phyloP scores from a whole-genome alignment of 768 basidiomycete genomes.

The Lactarius hatsudake region DNA sequence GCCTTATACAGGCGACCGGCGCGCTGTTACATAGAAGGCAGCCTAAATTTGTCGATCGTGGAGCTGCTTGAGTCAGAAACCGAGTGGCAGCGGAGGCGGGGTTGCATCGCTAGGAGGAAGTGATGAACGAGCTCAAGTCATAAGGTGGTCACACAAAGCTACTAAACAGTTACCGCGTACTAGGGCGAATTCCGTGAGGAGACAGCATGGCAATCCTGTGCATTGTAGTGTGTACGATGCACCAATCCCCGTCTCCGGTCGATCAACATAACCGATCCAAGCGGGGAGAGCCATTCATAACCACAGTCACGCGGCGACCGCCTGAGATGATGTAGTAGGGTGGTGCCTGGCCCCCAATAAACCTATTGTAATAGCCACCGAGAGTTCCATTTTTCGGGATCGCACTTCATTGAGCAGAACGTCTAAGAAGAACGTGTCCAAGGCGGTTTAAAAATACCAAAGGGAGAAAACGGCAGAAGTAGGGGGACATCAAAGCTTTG shows the following conservation, averaged over 20 bases:
- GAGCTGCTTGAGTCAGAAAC: neutral
- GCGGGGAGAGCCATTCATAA: neutral
- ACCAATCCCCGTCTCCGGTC: neutral
- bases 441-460: neutral
- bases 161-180: neutral
- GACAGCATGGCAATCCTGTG: neutral
- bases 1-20: neutral
- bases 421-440: neutral
- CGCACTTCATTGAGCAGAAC: neutral
- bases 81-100: neutral
- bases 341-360: neutral
- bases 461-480: neutral
- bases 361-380: neutral
- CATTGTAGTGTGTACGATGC: neutral
- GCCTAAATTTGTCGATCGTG: neutral
- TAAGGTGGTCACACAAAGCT: constrained; percentile 2
- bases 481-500: neutral
- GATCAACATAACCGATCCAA: neutral
- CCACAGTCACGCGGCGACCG: neutral
- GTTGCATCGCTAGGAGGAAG: neutral
- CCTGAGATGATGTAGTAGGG: neutral
- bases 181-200: neutral
- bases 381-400: neutral
- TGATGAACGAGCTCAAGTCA: neutral
- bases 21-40: neutral